phyloP scores from a whole-genome alignment of 495 filamentous ascomycete species.

The Penicillium paxilli region DNA sequence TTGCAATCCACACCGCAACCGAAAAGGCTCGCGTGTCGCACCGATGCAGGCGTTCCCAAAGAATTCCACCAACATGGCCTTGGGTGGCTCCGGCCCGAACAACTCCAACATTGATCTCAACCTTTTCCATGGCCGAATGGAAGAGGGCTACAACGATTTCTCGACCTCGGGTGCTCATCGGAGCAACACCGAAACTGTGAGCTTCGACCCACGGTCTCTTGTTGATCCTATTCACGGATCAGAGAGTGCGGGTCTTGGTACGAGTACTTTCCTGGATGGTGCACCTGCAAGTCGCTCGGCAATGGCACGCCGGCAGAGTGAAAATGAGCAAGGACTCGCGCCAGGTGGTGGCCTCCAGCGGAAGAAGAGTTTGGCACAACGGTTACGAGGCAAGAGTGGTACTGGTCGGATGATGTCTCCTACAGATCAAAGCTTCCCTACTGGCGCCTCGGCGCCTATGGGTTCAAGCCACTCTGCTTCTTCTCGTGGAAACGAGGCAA shows the following conservation, averaged over 20 bases:
- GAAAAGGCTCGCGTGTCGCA: conserved; percentile 75
- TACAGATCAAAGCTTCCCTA: conserved; percentile 23
- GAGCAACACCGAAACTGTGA: conserved; percentile 42
- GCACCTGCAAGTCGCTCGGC: conserved; percentile 83
- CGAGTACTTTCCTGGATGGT: conserved; percentile 94
- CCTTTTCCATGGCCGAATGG: conserved; percentile 74
- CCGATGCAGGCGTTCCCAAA: conserved; percentile 97
- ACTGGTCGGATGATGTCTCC: conserved; percentile 53
- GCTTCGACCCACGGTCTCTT: conserved; percentile 58
- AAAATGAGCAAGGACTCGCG: conserved; percentile 48
- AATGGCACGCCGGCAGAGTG: conserved; percentile 74
- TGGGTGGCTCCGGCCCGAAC: conserved; percentile 85
- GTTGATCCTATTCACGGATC: conserved; percentile 78
- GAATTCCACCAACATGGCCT: conserved; percentile 84
- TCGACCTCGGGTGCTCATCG: conserved; percentile 36
- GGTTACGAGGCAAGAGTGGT: conserved; percentile 69
- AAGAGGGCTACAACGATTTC: conserved; percentile 87
- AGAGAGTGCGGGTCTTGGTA: conserved; percentile 82
- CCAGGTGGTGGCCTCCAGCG: conserved; percentile 68
- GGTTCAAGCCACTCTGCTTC: conserved; percentile 34
- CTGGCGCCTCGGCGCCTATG: conserved; percentile 38
- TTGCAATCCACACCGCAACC: conserved; percentile 93
- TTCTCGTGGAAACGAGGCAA: conserved; percentile 54
- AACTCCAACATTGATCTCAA: conserved; percentile 81
- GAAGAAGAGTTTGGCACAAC: conserved; percentile 92